Conservation (phyloP, 2,329 filamentous ascomycete species). For the Domatiomyces globalis region DNA sequence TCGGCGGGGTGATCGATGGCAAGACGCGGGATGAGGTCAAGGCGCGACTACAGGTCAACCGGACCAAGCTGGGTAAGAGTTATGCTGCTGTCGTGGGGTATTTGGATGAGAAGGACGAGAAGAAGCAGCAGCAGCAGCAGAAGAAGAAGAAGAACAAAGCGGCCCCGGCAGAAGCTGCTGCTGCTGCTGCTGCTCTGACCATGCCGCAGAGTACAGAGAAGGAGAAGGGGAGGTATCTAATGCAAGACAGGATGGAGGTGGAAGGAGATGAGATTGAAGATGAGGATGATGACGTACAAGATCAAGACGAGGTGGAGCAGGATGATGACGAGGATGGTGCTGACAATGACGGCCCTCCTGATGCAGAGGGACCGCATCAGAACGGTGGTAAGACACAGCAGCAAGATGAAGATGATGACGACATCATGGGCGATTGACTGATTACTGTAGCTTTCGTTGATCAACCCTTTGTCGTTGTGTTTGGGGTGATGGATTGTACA, state of each 20-base stretch:
- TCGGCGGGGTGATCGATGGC: slow-evolving; percentile 60
- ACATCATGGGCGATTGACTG: slow-evolving; percentile 18
- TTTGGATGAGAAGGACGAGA: slow-evolving; percentile 52
- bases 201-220: slow-evolving; percentile 1
- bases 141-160: slow-evolving; percentile 20
- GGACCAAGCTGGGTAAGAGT: slow-evolving; percentile 64
- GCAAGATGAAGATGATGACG: slow-evolving; percentile 11
- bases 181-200: background rate
- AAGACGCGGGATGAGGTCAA: slow-evolving; percentile 50
- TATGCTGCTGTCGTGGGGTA: slow-evolving; percentile 73
- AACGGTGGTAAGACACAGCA: background rate
- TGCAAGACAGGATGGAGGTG: slow-evolving; percentile 11
- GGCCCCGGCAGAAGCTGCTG: slow-evolving; percentile 5
- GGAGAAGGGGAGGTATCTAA: background rate
- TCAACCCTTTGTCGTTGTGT: background rate
- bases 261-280: slow-evolving; percentile 17
- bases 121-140: slow-evolving; percentile 14
- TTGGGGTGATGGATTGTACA: background rate
- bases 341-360: slow-evolving; percentile 1
- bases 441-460: background rate
- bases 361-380: slow-evolving; percentile 2
- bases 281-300: slow-evolving; percentile 5
- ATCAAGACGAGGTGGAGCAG: slow-evolving; percentile 3
- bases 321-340: slow-evolving; percentile 10
- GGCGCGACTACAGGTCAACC: slow-evolving; percentile 63